Conservation (phyloP, 805 yeast species). For the Nakazawaea pomicola region DNA sequence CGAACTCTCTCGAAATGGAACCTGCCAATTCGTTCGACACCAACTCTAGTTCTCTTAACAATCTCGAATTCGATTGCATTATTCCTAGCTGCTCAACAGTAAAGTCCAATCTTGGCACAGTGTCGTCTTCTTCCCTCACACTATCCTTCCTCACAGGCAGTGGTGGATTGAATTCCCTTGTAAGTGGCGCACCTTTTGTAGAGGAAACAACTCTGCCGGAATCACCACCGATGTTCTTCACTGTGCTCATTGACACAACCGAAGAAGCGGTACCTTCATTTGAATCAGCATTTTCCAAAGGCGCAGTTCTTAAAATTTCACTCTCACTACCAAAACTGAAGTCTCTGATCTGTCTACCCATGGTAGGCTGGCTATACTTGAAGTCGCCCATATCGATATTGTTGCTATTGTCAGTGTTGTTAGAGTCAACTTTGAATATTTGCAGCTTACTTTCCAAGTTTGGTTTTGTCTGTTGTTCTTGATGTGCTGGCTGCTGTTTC, state of each 20-base stretch:
- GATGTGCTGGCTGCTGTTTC: too few species aligned
- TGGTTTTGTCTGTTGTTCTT: too few species aligned
- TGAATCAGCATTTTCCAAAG: not conserved
- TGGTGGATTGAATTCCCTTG: too few species aligned
- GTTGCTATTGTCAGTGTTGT: too few species aligned
- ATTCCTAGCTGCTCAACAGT: constrained; percentile 60
- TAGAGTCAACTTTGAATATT: too few species aligned
- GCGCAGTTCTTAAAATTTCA: constrained; percentile 9
- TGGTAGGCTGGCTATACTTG: constrained; percentile 9
- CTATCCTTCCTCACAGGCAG: not conserved
- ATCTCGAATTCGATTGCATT: constrained; percentile 51
- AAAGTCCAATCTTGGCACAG: constrained; percentile 24
- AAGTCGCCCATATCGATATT: not conserved
- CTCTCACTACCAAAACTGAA: constrained; percentile 13
- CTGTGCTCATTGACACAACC: not conserved
- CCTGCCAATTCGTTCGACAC: constrained; percentile 71
- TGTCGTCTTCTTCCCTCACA: too few species aligned
- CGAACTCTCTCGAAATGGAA: constrained; percentile 65
- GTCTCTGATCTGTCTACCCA: constrained; percentile 9
- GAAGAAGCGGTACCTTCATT: constrained; percentile 6
- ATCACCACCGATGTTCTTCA: too few species aligned
- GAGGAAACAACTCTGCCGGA: too few species aligned
- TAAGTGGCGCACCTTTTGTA: too few species aligned
- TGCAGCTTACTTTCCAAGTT: too few species aligned
- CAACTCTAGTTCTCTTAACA: constrained; percentile 59